Conservation (phyloP, 352 stramenopile species). For the Globisporangium recalcitrans region DNA sequence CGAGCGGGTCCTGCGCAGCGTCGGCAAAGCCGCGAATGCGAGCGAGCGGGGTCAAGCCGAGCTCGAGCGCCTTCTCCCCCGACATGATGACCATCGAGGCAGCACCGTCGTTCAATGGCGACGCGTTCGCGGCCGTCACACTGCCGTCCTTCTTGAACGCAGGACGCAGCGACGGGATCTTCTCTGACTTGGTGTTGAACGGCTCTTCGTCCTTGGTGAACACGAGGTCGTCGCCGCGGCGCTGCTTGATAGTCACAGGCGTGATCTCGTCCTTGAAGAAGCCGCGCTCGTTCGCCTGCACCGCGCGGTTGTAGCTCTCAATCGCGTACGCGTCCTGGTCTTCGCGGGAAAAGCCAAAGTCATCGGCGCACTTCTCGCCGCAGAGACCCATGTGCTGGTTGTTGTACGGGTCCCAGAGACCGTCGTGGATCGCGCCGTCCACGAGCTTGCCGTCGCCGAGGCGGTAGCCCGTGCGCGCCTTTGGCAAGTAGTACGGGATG, state of each 20-base stretch:
- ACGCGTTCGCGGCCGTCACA: constrained; percentile 97
- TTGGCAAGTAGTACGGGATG: constrained; percentile 94
- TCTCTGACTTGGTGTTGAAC: constrained; percentile 86
- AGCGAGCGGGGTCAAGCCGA: constrained; percentile 72
- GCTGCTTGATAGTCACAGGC: constrained; percentile 79
- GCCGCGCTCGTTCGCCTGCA: constrained; percentile 70
- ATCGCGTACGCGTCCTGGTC: constrained; percentile 96
- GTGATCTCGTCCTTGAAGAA: constrained; percentile 91
- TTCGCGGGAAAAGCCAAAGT: constrained; percentile 75
- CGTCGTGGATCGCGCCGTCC: constrained; percentile 93
- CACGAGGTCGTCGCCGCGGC: constrained; percentile 49
- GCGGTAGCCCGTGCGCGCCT: constrained; percentile 87
- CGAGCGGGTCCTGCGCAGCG: constrained; percentile 84
- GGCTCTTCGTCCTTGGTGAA: constrained; percentile 93
- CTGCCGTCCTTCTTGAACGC: constrained; percentile 96
- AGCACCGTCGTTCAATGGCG: constrained; percentile 96
- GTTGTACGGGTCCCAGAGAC: constrained; percentile 97
- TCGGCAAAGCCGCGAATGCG: constrained; percentile 81
- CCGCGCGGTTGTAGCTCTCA: constrained; percentile 86
- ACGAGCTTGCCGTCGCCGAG: constrained; percentile 90
- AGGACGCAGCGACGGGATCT: constrained; percentile 85
- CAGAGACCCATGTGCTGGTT: constrained; percentile 94
- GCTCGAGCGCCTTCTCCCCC: constrained; percentile 76
- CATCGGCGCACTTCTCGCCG: constrained; percentile 91
- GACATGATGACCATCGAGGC: constrained; percentile 95